Base-by-base conservation (phyloP, 805 yeast genomes). In the Wickerhamiella slavikovae region DNA sequence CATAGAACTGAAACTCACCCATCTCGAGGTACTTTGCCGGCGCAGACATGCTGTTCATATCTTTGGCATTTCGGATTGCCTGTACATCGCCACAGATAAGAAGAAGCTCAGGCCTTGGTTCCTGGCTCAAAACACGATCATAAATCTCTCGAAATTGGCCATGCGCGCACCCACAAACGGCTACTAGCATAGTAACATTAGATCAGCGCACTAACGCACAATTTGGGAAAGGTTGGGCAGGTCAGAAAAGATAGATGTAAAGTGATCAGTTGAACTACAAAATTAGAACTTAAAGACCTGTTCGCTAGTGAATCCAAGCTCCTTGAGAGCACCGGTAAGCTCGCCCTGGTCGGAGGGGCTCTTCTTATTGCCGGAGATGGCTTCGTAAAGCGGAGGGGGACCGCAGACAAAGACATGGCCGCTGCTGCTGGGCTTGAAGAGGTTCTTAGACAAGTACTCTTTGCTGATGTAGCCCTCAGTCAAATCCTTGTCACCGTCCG, bases 271-370 rank as follows among this genome's bases (percentile, higher is more conserved):
- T n/a, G n/a, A n/a, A n/a, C n/a, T n/a, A n/a, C n/a, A n/a, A n/a
- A n/a, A n/a, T 19, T 67, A 83, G 50, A 78, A 83, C 60, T 89
- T 89, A 61, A 68, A 85, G 31, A 89, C 96, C 46, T 77, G 71
- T 34, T 75, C 80, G 58, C 76, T 74, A 53, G 67, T 58, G 70
- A 64, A 83, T 31, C 95, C 95, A 41, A 89, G 66, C 27, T 85
- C 95, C 44, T 69, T 69, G 50, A 89, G 68, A 29, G 72, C 69
- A 48, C 98, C 98, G 17, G 72, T 60, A 34, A 89, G 66, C 57
- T 78, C 93, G 57, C 98, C 98, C 64, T 89, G 98, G 50, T 83
- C 95, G 32, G 71, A 45, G 43, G 93, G 91, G 29, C 89, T 71
- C 27, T 57, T 62, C 67, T 85, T 85, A 43, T 55, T 52, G 48